phyloP scores from a whole-genome alignment of 805 yeast genomes.

The Candida dajiaensis region DNA sequence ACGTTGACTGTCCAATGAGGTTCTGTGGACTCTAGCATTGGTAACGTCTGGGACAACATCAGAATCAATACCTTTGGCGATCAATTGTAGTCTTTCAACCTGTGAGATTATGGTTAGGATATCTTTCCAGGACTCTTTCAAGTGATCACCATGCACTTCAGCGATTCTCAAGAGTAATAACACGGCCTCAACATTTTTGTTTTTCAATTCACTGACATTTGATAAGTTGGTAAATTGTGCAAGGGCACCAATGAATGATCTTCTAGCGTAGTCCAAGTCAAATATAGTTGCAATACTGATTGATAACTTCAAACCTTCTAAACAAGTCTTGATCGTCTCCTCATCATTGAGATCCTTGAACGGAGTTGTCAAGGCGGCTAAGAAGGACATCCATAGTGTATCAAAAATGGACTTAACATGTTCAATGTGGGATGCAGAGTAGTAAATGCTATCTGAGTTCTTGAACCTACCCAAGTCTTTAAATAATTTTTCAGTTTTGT shows the following conservation, averaged over 20 bases:
- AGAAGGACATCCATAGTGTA: conserved; percentile 92
- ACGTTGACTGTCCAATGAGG: conserved; percentile 48
- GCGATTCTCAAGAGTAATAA: conserved; percentile 70
- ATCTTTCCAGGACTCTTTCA: conserved; percentile 79
- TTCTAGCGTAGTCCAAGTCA: conserved; percentile 76
- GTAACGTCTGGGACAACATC: conserved; percentile 81
- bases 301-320: conserved; percentile 83
- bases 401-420: conserved; percentile 93
- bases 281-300: conserved; percentile 80
- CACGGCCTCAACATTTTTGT: conserved; percentile 79
- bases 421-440: conserved; percentile 80
- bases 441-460: conserved; percentile 46
- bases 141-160: conserved; percentile 66
- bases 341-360: conserved; percentile 82
- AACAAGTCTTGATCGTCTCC: conserved; percentile 59
- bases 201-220: conserved; percentile 69
- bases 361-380: conserved; percentile 92
- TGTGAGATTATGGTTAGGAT: conserved; percentile 80
- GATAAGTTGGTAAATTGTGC: conserved; percentile 80
- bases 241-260: conserved; percentile 84
- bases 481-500: conserved; percentile 81
- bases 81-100: conserved; percentile 81
- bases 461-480: conserved; percentile 52
- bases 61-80: conserved; percentile 83
- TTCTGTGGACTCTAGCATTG: conserved; percentile 50